A percentile compares a stretch with the other conserved stretches of the same genome.
Conservation (phyloP, 2,329 filamentous ascomycete species). For the Curvularia verruculosa region DNA sequence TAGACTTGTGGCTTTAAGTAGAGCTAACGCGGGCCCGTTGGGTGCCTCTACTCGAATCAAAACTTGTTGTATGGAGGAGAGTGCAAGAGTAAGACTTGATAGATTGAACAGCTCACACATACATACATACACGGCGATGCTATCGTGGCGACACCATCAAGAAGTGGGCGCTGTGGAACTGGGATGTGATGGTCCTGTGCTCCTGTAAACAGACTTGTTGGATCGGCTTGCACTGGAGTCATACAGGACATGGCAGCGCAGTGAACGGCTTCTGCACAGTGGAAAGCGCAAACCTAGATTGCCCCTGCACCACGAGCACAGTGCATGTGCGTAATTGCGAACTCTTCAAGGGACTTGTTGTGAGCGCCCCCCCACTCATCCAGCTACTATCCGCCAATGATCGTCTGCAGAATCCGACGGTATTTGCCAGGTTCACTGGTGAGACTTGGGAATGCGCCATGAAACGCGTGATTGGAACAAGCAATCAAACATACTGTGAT, state of each 20-base stretch:
- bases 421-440: not conserved
- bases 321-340: not conserved
- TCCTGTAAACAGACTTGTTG: not conserved
- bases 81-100: not conserved
- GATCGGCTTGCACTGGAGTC: not conserved
- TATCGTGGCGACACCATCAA: not conserved
- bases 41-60: conserved; percentile 1
- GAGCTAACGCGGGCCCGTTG: not conserved
- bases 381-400: not conserved
- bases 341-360: not conserved
- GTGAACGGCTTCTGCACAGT: not conserved
- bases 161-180: not conserved
- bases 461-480: not conserved
- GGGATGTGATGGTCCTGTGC: not conserved
- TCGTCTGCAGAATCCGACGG: not conserved
- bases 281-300: not conserved
- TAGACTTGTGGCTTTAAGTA: conserved; percentile 5
- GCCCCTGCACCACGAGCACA: not conserved
- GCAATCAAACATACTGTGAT: not conserved
- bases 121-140: not conserved
- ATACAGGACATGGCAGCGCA: not conserved
- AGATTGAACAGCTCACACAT: not conserved
- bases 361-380: not conserved
- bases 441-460: not conserved
- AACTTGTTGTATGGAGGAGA: not conserved